Evolutionary conservation across 306 rosid species (phyloP).

Genomic region (Inga oerstediana): DNA sequence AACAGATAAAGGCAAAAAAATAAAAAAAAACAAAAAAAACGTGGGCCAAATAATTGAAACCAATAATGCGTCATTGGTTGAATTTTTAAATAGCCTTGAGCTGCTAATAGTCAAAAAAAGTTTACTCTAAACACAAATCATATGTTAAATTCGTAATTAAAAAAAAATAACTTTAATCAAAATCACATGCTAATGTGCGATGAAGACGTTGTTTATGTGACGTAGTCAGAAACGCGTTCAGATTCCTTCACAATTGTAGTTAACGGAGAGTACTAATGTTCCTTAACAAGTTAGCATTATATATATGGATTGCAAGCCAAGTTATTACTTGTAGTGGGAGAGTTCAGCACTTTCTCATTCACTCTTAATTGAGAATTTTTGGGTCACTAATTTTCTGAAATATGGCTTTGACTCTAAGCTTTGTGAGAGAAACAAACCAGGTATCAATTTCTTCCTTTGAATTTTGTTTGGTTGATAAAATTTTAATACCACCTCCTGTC

Average conservation of each 20-base stretch:
- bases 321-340: not conserved
- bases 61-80: not conserved
- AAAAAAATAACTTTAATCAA: not conserved
- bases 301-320: not conserved
- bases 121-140: not conserved
- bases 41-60: not conserved
- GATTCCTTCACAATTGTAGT: not conserved
- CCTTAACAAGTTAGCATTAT: not conserved
- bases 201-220: not conserved
- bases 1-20: not conserved
- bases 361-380: not conserved
- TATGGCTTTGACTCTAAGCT: not conserved
- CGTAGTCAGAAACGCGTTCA: not conserved
- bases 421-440: not conserved
- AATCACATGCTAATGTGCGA: not conserved
- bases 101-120: not conserved
- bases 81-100: not conserved
- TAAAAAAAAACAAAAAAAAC: too few species aligned
- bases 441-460: not conserved
- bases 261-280: not conserved
- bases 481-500: too few species aligned
- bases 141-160: not conserved
- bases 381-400: not conserved
- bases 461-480: not conserved
- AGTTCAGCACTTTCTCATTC: not conserved